Evolutionary conservation across 495 filamentous ascomycete species (phyloP), one percentile per base, ranked within the genome.

Genomic region (Hypoxylon lienhwacheense): DNA sequence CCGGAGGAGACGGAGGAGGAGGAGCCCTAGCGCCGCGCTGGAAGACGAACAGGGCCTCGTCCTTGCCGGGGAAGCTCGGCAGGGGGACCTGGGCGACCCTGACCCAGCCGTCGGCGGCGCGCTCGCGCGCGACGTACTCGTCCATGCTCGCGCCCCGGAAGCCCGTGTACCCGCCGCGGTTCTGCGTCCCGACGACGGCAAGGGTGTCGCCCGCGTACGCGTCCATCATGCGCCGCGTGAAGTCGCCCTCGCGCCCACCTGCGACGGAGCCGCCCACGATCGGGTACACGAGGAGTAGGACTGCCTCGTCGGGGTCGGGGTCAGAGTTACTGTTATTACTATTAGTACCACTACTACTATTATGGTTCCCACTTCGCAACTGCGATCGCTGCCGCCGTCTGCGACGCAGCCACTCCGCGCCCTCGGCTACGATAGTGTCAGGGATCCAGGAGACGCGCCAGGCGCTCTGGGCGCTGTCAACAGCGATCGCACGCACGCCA

Each of bases 111-210:
- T 55, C 65, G 16, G 32, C 51, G 29, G 32, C 19, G 26, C 71
- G 74, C 66, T 82, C 74, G 17, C 64, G 61, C 47, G 55, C 69
- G 64, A 86, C 75, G 61, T 76, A 85, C 48, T 78, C 76, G 52
- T 81, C 77, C 57, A 83, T 74, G 11, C 73, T 79, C 66, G 69
- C 57, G 31, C 72, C 72, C 15, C 62, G 66, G 55, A 86, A 86
- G 4, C 68, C 81, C 3, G 84, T 87, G 55, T 84, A 86, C n/a
- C 83, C 78, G 55, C 81, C 85, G 36, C 36, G 47, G 63, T 84
- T 85, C 69, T 85, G 81, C 36, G 84, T 85, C n/a, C 83, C 82
- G 1, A 79, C 83, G 10, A 84, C 77, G 14, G 80, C 74, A 4
- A 85, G 62, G 8, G 73, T 78, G 59, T 81, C 76, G 6, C 82